Evolutionary conservation across 2,329 filamentous ascomycete genomes (phyloP).

Genomic region (Diaporthe australafricana): DNA sequence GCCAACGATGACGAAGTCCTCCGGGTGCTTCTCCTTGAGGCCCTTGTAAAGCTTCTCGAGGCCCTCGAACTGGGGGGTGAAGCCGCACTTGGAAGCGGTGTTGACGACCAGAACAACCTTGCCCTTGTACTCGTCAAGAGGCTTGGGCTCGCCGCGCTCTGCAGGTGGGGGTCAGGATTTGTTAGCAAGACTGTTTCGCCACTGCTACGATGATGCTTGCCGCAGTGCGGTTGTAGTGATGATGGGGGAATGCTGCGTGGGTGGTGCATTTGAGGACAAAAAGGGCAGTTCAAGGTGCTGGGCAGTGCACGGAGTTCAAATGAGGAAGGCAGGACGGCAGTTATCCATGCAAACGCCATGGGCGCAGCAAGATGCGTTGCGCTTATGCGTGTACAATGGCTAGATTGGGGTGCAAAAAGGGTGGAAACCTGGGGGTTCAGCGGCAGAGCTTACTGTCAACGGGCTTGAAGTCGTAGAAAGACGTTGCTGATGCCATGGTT

Average conservation of each 20-base stretch:
- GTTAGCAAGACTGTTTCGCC: slow-evolving; percentile 34
- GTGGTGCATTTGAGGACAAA: slow-evolving; percentile 5
- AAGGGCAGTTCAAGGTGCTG: slow-evolving; percentile 21
- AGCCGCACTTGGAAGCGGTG: slow-evolving; percentile 98
- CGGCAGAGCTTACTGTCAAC: slow-evolving; percentile 74
- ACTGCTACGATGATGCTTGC: slow-evolving; percentile 33
- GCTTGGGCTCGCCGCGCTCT: slow-evolving; percentile 81
- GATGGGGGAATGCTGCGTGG: neutral
- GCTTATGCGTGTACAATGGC: slow-evolving; percentile 3
- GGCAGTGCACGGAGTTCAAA: slow-evolving; percentile 7
- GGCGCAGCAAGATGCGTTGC: slow-evolving; percentile 16
- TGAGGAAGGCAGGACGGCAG: slow-evolving; percentile 26
- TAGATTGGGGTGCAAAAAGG: neutral
- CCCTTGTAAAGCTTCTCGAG: slow-evolving; percentile 92
- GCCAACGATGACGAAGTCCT: slow-evolving; percentile 88
- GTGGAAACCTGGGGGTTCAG: slow-evolving; percentile 9
- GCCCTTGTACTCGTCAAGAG: slow-evolving; percentile 79
- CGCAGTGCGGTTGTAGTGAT: neutral
- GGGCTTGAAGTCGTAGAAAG: slow-evolving; percentile 87
- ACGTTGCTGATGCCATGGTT: slow-evolving; percentile 75
- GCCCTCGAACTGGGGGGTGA: slow-evolving; percentile 93
- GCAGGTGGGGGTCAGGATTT: slow-evolving; percentile 37
- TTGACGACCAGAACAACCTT: slow-evolving; percentile 98
- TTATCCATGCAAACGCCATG: slow-evolving; percentile 21
- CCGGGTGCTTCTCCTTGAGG: slow-evolving; percentile 74